These are phyloP conservation scores for Polychaeton citri DNA, from an alignment of 2,329 filamentous ascomycete genomes.

Conservation along the genomic window DNA sequence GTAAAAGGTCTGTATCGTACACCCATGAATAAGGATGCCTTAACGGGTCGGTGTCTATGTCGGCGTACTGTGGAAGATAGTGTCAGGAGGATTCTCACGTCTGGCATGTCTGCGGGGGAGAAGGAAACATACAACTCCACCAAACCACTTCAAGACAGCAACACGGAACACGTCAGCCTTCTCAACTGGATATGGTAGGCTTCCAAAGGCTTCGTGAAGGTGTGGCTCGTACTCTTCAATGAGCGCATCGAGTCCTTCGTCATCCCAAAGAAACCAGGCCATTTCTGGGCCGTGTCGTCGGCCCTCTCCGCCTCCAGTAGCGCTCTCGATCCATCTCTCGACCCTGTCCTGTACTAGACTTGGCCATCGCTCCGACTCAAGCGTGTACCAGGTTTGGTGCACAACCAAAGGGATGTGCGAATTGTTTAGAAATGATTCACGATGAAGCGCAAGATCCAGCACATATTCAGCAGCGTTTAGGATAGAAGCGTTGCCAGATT, in stretches of 20 bases:
- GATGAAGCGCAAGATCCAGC: slow-evolving; percentile 1
- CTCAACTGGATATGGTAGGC: slow-evolving; percentile 4
- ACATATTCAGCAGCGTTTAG: slow-evolving; percentile 4
- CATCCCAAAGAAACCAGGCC: slow-evolving; percentile 5
- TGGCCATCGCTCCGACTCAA: neutral
- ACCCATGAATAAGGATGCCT: neutral
- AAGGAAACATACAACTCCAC: slow-evolving; percentile 3
- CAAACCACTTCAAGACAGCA: slow-evolving; percentile 4
- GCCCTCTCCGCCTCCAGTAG: neutral
- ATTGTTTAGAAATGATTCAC: slow-evolving; percentile 2
- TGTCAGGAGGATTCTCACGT: too few relatives aligned
- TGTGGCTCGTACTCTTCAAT: slow-evolving; percentile 2
- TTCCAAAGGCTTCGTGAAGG: slow-evolving; percentile 1
- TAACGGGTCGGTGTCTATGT: neutral
- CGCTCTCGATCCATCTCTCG: neutral
- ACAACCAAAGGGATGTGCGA: slow-evolving; percentile 2
- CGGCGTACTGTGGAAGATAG: neutral
- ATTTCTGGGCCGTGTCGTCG: neutral
- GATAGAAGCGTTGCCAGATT: neutral
- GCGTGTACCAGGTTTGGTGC: slow-evolving; percentile 3
- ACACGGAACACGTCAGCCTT: slow-evolving; percentile 3
- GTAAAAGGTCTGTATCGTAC: neutral
- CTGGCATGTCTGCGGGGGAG: too few relatives aligned
- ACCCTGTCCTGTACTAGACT: neutral
- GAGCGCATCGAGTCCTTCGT: slow-evolving; percentile 1